Base-by-base conservation (phyloP, 2,329 filamentous ascomycete genomes). In the Coniochaeta ligniaria region DNA sequence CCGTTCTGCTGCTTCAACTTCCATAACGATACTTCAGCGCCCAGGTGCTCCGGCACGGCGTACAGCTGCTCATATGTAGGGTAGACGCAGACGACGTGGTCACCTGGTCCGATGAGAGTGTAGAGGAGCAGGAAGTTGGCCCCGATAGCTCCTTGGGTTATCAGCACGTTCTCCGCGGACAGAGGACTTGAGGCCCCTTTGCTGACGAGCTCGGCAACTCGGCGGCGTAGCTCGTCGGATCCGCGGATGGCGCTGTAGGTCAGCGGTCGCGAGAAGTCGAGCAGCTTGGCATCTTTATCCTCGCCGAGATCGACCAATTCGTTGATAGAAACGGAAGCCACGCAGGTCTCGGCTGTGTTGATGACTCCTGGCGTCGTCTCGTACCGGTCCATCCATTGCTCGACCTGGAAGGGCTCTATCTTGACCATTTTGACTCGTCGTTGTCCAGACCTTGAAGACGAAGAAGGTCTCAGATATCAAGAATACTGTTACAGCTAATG, bases 21-120 rank as follows among this genome's bases (percentile, higher is more conserved):
- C 92, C 92, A 96, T 12, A 94, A 72, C 47, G 86, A 86, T 17
- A 96, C 89, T 61, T 91, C 84, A 1, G 90, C 91, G 0, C 92
- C 91, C 6, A 96, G 75, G 41, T 86, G 88, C 65, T 81, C 79
- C 0, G 92, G 91, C 0, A 96, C 83, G 11, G 85, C 79, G 69
- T 94, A 95, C 1, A 96, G 80, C 67, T 95, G 91, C 71, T 95
- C 90, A 68, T 95, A 96, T 0, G 91, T 94, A 14, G 92, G 92
- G 70, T 92, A 91, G 61, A 95, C 89, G 68, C 90, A 95, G 61
- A 96, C 83, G 55, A 94, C 89, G 78, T 96, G 92, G 69, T 96
- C 91, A 0, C 87, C 89, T 0, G 86, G 83, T 0, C 84, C 83
- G 2, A 95, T 71, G 7, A 95, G 78, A 1, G 87, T 80, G 71